These are phyloP conservation scores for Orbilia oligospora DNA, from an alignment of 2,329 filamentous ascomycete species.

Conservation along the genomic window DNA sequence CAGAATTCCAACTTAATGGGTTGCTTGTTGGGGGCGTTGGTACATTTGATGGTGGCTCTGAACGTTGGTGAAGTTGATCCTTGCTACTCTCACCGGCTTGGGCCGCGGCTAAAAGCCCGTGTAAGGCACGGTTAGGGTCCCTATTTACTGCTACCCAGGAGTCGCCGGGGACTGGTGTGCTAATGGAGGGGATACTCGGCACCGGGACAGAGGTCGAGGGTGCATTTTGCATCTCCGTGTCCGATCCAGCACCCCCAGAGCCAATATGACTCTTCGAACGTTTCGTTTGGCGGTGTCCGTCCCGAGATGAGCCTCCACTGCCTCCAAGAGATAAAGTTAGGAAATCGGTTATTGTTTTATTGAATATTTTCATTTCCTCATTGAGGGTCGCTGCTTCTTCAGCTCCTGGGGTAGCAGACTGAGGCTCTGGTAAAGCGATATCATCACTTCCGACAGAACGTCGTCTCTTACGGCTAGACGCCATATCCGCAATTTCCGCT, in stretches of 20 bases:
- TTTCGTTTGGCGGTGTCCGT: constrained; percentile 55
- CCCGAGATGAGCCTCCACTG: constrained; percentile 34
- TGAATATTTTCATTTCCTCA: constrained; percentile 60
- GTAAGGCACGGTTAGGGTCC: constrained; percentile 46
- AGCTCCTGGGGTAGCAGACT: constrained; percentile 33
- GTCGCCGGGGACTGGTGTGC: constrained; percentile 39
- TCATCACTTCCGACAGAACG: constrained; percentile 56
- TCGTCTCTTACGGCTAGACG: constrained; percentile 53
- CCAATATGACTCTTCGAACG: constrained; percentile 56
- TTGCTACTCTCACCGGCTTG: constrained; percentile 51
- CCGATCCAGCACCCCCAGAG: constrained; percentile 45
- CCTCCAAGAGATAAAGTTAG: constrained; percentile 48
- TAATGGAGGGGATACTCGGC: constrained; percentile 7
- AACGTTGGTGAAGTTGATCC: constrained; percentile 43
- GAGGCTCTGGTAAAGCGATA: constrained; percentile 28
- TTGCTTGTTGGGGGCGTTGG: constrained; percentile 43
- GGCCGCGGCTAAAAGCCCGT: constrained; percentile 47
- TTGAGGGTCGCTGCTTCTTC: constrained; percentile 44
- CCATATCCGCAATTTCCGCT: constrained; percentile 50
- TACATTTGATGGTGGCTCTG: constrained; percentile 49
- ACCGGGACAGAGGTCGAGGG: constrained; percentile 35
- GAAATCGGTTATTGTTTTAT: constrained; percentile 59
- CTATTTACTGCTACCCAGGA: constrained; percentile 60
- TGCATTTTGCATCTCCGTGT: constrained; percentile 56
- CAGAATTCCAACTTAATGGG: constrained; percentile 32